Conservation (phyloP, 2,329 filamentous ascomycete species). For the Nectriaceae sp. region DNA sequence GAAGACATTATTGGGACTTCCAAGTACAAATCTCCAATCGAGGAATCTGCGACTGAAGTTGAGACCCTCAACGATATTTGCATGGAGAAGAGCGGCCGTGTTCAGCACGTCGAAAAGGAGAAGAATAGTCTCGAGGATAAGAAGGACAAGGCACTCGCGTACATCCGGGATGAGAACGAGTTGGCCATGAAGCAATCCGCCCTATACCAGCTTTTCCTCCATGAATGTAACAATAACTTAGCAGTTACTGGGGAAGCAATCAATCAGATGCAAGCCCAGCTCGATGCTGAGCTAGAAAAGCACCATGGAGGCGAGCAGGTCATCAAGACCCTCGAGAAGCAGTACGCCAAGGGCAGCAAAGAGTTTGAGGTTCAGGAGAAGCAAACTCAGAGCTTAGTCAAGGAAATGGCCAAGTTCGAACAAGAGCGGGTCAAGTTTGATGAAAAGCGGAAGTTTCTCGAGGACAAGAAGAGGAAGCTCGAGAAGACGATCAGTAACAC, state of each 20-base stretch:
- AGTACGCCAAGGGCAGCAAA: constrained; percentile 79
- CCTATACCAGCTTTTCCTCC: constrained; percentile 88
- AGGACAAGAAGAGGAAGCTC: constrained; percentile 89
- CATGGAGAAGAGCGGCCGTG: constrained; percentile 89
- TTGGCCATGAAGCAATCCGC: constrained; percentile 85
- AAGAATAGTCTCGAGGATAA: constrained; percentile 92
- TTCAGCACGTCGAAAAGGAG: constrained; percentile 98
- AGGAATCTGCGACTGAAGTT: constrained; percentile 87
- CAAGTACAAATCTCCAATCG: constrained; percentile 96
- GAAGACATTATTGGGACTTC: constrained; percentile 99
- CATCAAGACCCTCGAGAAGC: constrained; percentile 86
- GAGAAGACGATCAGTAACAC: constrained; percentile 83
- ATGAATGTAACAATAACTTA: constrained; percentile 87
- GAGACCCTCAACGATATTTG: constrained; percentile 94
- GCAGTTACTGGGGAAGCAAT: constrained; percentile 88
- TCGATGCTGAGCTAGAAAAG: constrained; percentile 87
- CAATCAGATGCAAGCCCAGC: constrained; percentile 82
- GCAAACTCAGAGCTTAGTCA: constrained; percentile 73
- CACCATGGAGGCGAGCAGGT: constrained; percentile 86
- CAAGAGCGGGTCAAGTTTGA: constrained; percentile 97
- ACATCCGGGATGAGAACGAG: constrained; percentile 91
- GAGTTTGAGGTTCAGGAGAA: constrained; percentile 84
- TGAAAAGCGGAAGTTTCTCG: constrained; percentile 93
- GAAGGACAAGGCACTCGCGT: constrained; percentile 91
- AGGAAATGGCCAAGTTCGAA: constrained; percentile 90